A percentile compares a stretch with the other conserved stretches of the same genome.
Evolutionary conservation across 2,329 filamentous ascomycete species (phyloP).

Genomic region (Ophiocordyceps australis): DNA sequence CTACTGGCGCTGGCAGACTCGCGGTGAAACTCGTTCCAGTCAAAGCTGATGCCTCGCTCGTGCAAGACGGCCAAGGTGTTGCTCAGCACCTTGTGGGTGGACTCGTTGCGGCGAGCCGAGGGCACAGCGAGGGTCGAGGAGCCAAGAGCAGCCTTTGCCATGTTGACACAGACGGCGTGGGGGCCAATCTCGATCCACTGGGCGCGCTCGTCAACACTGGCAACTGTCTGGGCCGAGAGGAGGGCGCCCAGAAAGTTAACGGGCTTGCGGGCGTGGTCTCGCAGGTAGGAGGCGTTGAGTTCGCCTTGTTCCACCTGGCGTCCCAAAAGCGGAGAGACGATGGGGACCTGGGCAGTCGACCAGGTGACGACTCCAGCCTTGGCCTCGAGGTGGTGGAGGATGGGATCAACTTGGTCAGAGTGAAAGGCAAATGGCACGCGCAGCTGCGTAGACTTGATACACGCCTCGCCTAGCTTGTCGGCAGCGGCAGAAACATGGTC

Average conservation of each 20-base stretch:
- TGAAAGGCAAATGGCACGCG: slow-evolving; percentile 14
- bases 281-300: neutral
- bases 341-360: neutral
- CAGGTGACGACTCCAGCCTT: slow-evolving; percentile 32
- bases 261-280: neutral
- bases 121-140: slow-evolving; percentile 29
- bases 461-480: neutral
- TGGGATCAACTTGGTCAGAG: slow-evolving; percentile 13
- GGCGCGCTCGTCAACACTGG: slow-evolving; percentile 21
- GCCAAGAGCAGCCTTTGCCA: slow-evolving; percentile 18
- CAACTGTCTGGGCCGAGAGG: neutral
- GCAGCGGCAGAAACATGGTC: slow-evolving; percentile 9
- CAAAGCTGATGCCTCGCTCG: slow-evolving; percentile 15
- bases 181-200: slow-evolving; percentile 50
- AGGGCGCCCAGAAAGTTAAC: neutral
- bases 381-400: slow-evolving; percentile 30
- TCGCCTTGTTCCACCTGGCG: neutral
- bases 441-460: slow-evolving; percentile 11
- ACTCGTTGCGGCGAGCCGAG: slow-evolving; percentile 30
- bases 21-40: slow-evolving; percentile 52
- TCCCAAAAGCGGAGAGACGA: neutral
- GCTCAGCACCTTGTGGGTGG: slow-evolving; percentile 6
- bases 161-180: slow-evolving; percentile 40
- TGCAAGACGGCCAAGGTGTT: neutral
- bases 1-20: slow-evolving; percentile 17